Evolutionary conservation across 495 filamentous ascomycete species (phyloP), one percentile per base, ranked within the genome.

Genomic region (Hypoxylon cercidicola): DNA sequence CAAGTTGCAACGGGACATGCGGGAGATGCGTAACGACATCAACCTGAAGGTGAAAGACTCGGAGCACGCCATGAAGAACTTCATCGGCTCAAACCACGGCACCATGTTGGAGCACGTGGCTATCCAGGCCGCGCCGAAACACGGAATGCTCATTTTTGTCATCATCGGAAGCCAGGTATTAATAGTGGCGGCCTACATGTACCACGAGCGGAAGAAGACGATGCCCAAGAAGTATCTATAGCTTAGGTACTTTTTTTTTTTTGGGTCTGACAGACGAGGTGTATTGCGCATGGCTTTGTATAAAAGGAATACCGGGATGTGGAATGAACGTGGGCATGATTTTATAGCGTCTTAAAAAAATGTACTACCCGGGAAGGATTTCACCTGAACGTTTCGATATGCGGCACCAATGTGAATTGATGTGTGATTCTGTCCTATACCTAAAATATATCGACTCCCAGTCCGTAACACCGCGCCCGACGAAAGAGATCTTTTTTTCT

Each of bases 161-260:
- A 82, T 96, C 39, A 80, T 99, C 45, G 86, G 84, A 28, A 87
- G 91, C 68, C 93, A 98, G 79, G 70, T 88, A 20, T 52, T 93
- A 70, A 73, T 95, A 18, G 85, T 85, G 2, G 86, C 71, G 7
- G 84, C 79, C 15, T 99, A 93, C 75, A 70, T 93, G 18, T 71
- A 88, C 44, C 97, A 98, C 78, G 97, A 97, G 82, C 82, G 88
- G 61, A 86, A 88, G 65, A 88, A 90, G 77, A 85, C 83, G 60
- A 83, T 84, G 71, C 92, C 93, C 30, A 97, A 97, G 87, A 99
- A 99, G 75, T 99, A 93, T 76, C 77, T 99, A 66, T 99, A 68
- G 64, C 21, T 18, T 16, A 32, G 20, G 39, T 23, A 15, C 1
- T n/a, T 43, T 9, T 16, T 43, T 39, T 43, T 23, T 37, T 19